These are phyloP conservation scores for Vigna trinervia DNA, from an alignment of 306 rosid genomes.

Conservation along the genomic window DNA sequence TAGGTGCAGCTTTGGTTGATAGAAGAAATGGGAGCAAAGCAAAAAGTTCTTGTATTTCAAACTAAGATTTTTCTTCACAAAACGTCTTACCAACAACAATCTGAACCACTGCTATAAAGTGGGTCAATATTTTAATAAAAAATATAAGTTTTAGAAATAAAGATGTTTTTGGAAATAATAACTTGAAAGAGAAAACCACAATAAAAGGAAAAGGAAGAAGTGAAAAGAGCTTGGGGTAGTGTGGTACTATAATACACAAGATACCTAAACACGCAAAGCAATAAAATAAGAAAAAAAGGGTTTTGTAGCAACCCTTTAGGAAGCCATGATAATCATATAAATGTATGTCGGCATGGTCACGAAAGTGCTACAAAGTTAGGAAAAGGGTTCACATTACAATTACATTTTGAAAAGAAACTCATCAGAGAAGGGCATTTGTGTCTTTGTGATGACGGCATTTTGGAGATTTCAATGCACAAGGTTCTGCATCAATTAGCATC, in stretches of 20 bases:
- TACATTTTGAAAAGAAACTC: constrained; percentile 18
- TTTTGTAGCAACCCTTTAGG: neutral
- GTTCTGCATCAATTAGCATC: constrained; percentile 80
- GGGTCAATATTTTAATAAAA: neutral
- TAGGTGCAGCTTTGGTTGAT: neutral
- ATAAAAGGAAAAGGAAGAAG: neutral
- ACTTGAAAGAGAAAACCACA: neutral
- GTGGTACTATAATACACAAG: neutral
- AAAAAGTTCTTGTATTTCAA: neutral
- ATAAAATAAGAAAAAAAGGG: neutral
- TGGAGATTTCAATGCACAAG: constrained; percentile 48
- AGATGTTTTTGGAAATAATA: neutral
- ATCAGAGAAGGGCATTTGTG: constrained; percentile 28
- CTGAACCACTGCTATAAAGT: neutral
- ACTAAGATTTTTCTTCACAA: constrained; percentile 1
- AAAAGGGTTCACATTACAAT: constrained; percentile 4
- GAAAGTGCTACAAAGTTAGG: constrained; percentile 28
- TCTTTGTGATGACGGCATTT: constrained; percentile 40
- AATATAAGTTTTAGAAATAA: neutral
- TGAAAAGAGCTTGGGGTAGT: neutral
- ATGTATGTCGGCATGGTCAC: neutral
- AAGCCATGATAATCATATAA: constrained; percentile 1
- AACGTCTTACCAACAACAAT: neutral
- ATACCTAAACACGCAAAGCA: neutral
- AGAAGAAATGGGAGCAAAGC: constrained; percentile 3